Evolutionary conservation across 148 eudicot genomes (phyloP), one percentile per base, ranked within the genome.

Genomic region (Fallopia convolvulus): DNA sequence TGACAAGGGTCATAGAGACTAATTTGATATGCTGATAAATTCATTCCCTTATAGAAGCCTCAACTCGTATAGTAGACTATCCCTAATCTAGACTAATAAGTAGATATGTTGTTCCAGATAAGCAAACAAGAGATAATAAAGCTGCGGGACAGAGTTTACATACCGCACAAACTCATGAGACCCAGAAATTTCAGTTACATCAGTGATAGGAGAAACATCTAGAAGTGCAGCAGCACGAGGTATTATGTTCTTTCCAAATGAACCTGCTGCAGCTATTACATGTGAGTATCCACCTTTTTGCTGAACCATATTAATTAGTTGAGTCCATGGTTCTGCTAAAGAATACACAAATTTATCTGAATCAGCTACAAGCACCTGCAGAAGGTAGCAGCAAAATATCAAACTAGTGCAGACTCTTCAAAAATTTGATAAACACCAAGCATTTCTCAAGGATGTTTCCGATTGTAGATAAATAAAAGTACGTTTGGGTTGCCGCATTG

Each of bases 191-290:
- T 82, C 83, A 44, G 79, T 85, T 60, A 92, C 96, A 83, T 94
- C 97, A 66, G 96, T 92, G 50, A 94, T 82, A 72, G 99, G 99
- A 85, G 99, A 90, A 82, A 92, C 92, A 81, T 92, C 97, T 72
- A 92, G 79, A 80, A 94, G 92, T 74, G 99, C 96, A 83, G 99
- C 96, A 42, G 97, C 97, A 79, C 97, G 96, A 26, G 97, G 99
- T 66, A 94, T 77, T 70, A 92, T 84, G 79, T 94, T 92, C 84
- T 94, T 94, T 58, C 97, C 99, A 83, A 94, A 94, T 76, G 99
- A 92, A 72, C 96, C 80, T 42, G 97, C 91, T 61, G 92, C 87
- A 60, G 99, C 79, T 76, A 92, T 74, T 72, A 94, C 86, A 80
- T 94, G 97, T 10, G 99, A 88, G 82, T 92, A 92, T 77, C 84